Conservation (phyloP, 2,329 filamentous ascomycete species). For the Mycosphaerella sp. region DNA sequence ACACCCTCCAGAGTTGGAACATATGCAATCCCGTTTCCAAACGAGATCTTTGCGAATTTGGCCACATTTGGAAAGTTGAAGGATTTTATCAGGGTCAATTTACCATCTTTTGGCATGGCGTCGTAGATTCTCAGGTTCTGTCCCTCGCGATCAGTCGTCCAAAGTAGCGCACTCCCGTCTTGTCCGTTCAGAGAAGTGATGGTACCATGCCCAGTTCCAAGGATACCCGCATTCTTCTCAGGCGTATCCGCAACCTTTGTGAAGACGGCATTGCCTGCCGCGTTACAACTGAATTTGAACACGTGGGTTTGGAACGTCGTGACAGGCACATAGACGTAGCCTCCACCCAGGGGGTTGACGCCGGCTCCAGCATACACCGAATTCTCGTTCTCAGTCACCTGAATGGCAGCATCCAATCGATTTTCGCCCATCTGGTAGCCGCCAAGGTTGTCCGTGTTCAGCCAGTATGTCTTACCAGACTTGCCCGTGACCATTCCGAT, state of each 20-base stretch:
- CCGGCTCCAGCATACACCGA: slow-evolving; percentile 8
- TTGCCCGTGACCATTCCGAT: slow-evolving; percentile 13
- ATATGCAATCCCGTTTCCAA: slow-evolving; percentile 6
- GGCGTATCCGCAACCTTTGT: slow-evolving; percentile 1
- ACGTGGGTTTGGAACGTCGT: slow-evolving; percentile 3
- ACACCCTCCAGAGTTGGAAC: slow-evolving; percentile 2
- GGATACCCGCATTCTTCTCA: slow-evolving; percentile 7
- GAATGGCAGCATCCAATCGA: slow-evolving; percentile 10
- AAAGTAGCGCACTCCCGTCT: slow-evolving; percentile 1
- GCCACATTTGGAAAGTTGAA: slow-evolving; percentile 5
- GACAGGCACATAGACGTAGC: slow-evolving; percentile 8
- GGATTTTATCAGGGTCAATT: slow-evolving; percentile 1
- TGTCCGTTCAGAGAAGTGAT: slow-evolving; percentile 8
- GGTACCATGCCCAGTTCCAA: slow-evolving; percentile 8
- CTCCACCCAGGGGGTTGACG: slow-evolving; percentile 2
- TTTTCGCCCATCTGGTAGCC: slow-evolving; percentile 11
- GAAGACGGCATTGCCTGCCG: slow-evolving; percentile 1
- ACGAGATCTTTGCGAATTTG: slow-evolving; percentile 8
- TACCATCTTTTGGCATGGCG: slow-evolving; percentile 2
- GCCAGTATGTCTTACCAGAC: slow-evolving; percentile 8
- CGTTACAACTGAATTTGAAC: slow-evolving; percentile 10
- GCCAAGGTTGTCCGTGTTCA: slow-evolving; percentile 8
- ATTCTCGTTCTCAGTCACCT: slow-evolving; percentile 10
- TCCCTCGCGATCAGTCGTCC: slow-evolving; percentile 9
- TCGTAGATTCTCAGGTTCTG: slow-evolving; percentile 10